These are phyloP conservation scores for Hypoxylon sp. DNA, from an alignment of 2,329 filamentous ascomycete species.

Conservation along the genomic window DNA sequence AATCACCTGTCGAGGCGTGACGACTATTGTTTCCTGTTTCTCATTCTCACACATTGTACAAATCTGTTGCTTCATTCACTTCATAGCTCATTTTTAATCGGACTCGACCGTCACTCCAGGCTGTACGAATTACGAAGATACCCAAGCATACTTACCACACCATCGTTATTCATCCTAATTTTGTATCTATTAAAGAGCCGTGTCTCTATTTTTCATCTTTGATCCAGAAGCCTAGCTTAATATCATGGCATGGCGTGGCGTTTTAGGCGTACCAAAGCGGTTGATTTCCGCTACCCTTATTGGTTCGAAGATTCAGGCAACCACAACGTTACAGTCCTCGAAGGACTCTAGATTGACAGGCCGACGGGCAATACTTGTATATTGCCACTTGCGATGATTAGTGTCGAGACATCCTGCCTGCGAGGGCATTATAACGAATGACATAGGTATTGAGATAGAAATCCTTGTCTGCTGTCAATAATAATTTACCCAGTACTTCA, in stretches of 20 bases:
- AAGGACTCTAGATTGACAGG: slow-evolving; percentile 30
- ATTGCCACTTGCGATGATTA: slow-evolving; percentile 24
- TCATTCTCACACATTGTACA: slow-evolving; percentile 26
- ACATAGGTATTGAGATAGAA: slow-evolving; percentile 35
- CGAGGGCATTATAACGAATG: slow-evolving; percentile 28
- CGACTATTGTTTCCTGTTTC: background rate
- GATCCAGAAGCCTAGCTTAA: slow-evolving; percentile 28
- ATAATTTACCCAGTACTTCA: slow-evolving; percentile 24
- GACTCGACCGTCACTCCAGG: slow-evolving; percentile 35
- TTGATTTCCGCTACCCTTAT: slow-evolving; percentile 17
- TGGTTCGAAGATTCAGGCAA: slow-evolving; percentile 9
- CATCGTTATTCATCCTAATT: slow-evolving; percentile 27
- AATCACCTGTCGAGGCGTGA: slow-evolving; percentile 26
- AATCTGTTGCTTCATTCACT: slow-evolving; percentile 31
- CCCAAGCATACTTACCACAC: slow-evolving; percentile 39
- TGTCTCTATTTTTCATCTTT: slow-evolving; percentile 27
- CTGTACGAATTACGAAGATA: slow-evolving; percentile 53
- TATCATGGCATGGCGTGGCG: slow-evolving; percentile 41
- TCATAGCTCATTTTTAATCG: slow-evolving; percentile 42
- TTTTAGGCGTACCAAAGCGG: slow-evolving; percentile 37
- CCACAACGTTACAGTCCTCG: slow-evolving; percentile 14
- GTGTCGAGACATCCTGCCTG: slow-evolving; percentile 34
- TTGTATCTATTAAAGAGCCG: slow-evolving; percentile 30
- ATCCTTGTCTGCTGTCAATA: slow-evolving; percentile 33
- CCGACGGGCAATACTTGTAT: slow-evolving; percentile 24